Conservation (phyloP, 257 asterid species). For the Ilex asprella region DNA sequence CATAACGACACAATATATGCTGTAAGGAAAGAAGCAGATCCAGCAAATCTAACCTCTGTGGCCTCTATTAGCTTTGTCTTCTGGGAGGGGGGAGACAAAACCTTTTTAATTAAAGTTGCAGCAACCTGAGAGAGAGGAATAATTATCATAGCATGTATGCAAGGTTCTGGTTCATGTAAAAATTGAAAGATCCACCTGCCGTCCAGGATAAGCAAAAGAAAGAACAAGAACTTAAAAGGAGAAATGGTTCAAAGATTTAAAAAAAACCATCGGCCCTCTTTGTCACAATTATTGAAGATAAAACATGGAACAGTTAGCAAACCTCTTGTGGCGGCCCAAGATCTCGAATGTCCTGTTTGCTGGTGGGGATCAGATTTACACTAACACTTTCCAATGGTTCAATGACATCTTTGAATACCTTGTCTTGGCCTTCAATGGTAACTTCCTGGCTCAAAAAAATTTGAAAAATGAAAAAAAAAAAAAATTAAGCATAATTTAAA, state of each 20-base stretch:
- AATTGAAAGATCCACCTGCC: not conserved
- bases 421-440: conserved; percentile 82
- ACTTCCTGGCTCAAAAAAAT: conserved; percentile 56
- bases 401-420: conserved; percentile 91
- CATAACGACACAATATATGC: too few relatives aligned
- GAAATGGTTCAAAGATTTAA: not conserved
- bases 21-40: not conserved
- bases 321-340: conserved; percentile 87
- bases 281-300: not conserved
- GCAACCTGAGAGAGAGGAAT: conserved; percentile 52
- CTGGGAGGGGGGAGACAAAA: conserved; percentile 76
- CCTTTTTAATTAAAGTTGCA: conserved; percentile 60
- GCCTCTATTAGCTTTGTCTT: conserved; percentile 81
- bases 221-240: not conserved
- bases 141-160: too few relatives aligned
- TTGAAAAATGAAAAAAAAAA: not conserved
- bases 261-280: not conserved
- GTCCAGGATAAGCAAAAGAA: too few relatives aligned
- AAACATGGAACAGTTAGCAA: conserved; percentile 6
- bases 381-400: conserved; percentile 95
- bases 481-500: not conserved
- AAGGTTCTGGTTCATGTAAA: not conserved
- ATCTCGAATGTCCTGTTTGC: conserved; percentile 77
- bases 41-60: conserved; percentile 44
- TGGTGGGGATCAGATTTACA: conserved; percentile 68